Evolutionary conservation across 768 basidiomycete species (phyloP).

Genomic region (Trametes sanguinea): DNA sequence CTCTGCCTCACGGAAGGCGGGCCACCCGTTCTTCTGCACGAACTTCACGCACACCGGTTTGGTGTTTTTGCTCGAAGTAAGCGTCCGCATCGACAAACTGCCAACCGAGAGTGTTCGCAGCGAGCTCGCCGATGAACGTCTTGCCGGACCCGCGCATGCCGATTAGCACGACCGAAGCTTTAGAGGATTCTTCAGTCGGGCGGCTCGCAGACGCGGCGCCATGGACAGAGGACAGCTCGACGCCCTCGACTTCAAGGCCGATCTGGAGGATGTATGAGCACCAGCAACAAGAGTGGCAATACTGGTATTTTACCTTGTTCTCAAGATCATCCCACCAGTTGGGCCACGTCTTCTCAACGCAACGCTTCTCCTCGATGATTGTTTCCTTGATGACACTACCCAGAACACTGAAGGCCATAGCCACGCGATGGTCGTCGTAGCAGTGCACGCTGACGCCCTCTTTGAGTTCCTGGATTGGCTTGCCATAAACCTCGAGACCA

Average conservation of each 20-base stretch:
- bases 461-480: conserved; percentile 60
- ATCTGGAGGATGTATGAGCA: conserved; percentile 54
- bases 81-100: conserved; percentile 83
- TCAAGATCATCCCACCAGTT: conserved; percentile 99
- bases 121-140: conserved; percentile 81
- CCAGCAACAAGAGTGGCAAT: background rate
- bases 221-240: conserved; percentile 58
- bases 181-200: conserved; percentile 32
- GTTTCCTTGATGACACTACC: conserved; percentile 73
- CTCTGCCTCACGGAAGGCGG: conserved; percentile 85
- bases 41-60: conserved; percentile 70
- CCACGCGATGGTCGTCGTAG: conserved; percentile 98
- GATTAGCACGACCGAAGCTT: conserved; percentile 72
- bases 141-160: conserved; percentile 99
- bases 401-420: conserved; percentile 96
- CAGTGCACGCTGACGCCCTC: conserved; percentile 85
- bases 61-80: conserved; percentile 66
- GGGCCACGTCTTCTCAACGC: conserved; percentile 99
- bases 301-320: conserved; percentile 69
- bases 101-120: conserved; percentile 72
- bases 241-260: conserved; percentile 83
- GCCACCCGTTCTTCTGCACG: conserved; percentile 85
- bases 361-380: conserved; percentile 91
- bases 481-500: conserved; percentile 88
- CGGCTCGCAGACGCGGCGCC: conserved; percentile 48